Percentiles rank a stretch among this genome's conserved stretches.
phyloP scores from a whole-genome alignment of 2,329 filamentous ascomycete species.

The Eutypa lata region DNA sequence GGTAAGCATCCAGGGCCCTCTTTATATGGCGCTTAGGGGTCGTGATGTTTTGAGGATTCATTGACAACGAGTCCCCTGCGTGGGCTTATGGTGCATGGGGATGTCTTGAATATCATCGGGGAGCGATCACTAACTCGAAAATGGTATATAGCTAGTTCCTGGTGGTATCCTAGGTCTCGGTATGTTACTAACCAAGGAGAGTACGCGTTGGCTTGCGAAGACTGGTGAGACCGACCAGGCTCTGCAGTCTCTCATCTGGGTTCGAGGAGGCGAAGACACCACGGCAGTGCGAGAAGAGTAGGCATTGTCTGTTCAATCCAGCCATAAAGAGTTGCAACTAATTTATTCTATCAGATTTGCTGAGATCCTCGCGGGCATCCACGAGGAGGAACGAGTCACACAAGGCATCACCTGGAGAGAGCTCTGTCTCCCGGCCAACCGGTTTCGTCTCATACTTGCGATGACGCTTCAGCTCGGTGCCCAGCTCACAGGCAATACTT shows the following conservation, averaged over 20 bases:
- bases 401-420: constrained; percentile 46
- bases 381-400: constrained; percentile 42
- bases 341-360: constrained; percentile 26
- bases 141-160: constrained; percentile 33
- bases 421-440: constrained; percentile 42
- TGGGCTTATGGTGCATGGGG: too few relatives aligned
- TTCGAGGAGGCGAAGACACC: constrained; percentile 42
- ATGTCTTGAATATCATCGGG: neutral
- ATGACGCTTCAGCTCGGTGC: constrained; percentile 46
- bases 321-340: neutral
- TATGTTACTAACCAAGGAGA: constrained; percentile 48
- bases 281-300: constrained; percentile 33
- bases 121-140: neutral
- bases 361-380: constrained; percentile 42
- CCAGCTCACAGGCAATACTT: constrained; percentile 50
- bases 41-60: too few relatives aligned
- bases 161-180: constrained; percentile 44
- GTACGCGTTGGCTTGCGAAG: constrained; percentile 43
- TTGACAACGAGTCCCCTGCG: too few relatives aligned
- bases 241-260: constrained; percentile 45
- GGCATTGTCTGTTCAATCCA: constrained; percentile 2
- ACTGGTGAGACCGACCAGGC: constrained; percentile 43
- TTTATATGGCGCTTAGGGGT: too few relatives aligned
- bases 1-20: neutral
- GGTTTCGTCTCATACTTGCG: constrained; percentile 45